Percentiles rank a stretch among this genome's conserved stretches.
Conservation (phyloP, 176 grass and related monocot species). For the Thalia dealbata region DNA sequence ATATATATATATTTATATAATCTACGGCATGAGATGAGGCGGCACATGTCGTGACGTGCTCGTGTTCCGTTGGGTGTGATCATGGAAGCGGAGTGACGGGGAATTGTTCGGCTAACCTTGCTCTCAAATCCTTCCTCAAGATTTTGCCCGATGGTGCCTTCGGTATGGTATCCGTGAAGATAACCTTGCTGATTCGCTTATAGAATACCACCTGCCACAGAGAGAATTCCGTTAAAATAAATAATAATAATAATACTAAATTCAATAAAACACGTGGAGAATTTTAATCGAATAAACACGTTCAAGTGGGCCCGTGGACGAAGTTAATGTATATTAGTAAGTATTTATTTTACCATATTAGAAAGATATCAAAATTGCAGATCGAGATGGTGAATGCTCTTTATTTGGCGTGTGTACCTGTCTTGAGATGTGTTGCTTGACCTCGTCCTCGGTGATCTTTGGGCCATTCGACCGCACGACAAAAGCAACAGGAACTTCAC, state of each 20-base stretch:
- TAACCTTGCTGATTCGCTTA: slow-evolving; percentile 76
- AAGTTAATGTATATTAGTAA: too few relatives aligned
- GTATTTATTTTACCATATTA: too few relatives aligned
- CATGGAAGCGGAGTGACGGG: slow-evolving; percentile 12
- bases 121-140: slow-evolving; percentile 85
- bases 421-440: slow-evolving; percentile 78
- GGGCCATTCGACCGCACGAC: slow-evolving; percentile 59
- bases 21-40: too few relatives aligned
- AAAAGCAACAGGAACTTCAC: slow-evolving; percentile 86
- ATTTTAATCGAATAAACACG: too few relatives aligned
- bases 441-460: slow-evolving; percentile 68
- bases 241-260: not conserved
- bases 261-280: not conserved
- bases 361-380: too few relatives aligned
- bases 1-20: not conserved
- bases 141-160: slow-evolving; percentile 89
- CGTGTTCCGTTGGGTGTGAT: not conserved
- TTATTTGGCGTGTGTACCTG: too few relatives aligned
- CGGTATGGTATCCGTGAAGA: slow-evolving; percentile 65
- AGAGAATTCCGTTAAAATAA: not conserved
- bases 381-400: too few relatives aligned
- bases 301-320: too few relatives aligned
- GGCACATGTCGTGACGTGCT: too few relatives aligned
- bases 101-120: slow-evolving; percentile 41
- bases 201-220: slow-evolving; percentile 73